Percentiles rank a stretch among this genome's conserved stretches.
phyloP scores from a whole-genome alignment of 1,284 basidiomycete genomes.

The Xerocomus minutiporus region DNA sequence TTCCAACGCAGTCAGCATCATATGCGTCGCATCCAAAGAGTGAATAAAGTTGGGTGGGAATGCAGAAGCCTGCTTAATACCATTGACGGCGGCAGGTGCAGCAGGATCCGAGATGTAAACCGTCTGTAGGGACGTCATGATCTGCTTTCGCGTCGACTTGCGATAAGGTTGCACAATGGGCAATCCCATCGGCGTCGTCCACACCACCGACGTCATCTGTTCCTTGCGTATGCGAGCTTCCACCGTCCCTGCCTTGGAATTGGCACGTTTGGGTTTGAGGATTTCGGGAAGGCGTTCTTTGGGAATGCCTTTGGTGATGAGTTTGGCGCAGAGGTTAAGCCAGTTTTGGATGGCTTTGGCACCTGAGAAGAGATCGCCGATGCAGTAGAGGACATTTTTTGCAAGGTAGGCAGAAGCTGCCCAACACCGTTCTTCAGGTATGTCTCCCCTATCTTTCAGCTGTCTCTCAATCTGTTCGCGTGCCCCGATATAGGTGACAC shows the following conservation, averaged over 20 bases:
- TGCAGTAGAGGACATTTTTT: slow-evolving; percentile 72
- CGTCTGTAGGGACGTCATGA: slow-evolving; percentile 83
- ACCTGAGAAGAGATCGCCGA: slow-evolving; percentile 90
- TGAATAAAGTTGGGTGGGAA: slow-evolving; percentile 99
- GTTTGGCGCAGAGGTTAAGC: slow-evolving; percentile 78
- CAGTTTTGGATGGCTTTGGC: slow-evolving; percentile 91
- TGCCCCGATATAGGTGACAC: slow-evolving; percentile 94
- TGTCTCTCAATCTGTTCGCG: slow-evolving; percentile 94
- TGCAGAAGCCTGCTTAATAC: slow-evolving; percentile 87
- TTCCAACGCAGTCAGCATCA: slow-evolving; percentile 96
- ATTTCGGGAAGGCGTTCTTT: slow-evolving; percentile 64
- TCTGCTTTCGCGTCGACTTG: slow-evolving; percentile 77
- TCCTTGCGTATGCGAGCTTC: slow-evolving; percentile 63
- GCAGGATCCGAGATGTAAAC: slow-evolving; percentile 94
- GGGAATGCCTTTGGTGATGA: slow-evolving; percentile 88
- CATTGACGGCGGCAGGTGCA: slow-evolving; percentile 74
- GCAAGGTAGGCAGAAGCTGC: slow-evolving; percentile 79
- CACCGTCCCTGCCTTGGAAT: slow-evolving; percentile 16
- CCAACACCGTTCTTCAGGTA: slow-evolving; percentile 75
- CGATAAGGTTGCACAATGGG: slow-evolving; percentile 98
- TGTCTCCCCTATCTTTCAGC: slow-evolving; percentile 72
- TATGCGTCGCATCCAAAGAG: slow-evolving; percentile 96
- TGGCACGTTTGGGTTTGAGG: slow-evolving; percentile 22
- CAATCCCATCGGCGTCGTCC: slow-evolving; percentile 93
- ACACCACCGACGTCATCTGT: slow-evolving; percentile 94